phyloP scores from a whole-genome alignment of 2,329 filamentous ascomycete species.

The Lachnellula arida region DNA sequence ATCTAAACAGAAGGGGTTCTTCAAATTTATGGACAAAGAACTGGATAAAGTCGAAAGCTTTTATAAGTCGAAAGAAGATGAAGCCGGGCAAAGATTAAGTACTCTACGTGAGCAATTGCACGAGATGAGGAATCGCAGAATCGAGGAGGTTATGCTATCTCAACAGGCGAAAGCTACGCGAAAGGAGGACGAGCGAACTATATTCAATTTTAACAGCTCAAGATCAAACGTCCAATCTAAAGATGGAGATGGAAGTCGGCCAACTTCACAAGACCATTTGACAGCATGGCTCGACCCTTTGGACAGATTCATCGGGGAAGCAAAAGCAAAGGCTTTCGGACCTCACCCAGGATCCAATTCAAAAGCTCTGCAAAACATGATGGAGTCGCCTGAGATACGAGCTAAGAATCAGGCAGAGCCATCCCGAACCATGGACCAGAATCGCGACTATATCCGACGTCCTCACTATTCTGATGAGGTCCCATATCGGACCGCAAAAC shows the following conservation, averaged over 20 bases:
- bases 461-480: conserved; percentile 54
- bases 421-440: conserved; percentile 22
- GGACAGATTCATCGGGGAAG: conserved; percentile 20
- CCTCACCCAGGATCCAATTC: conserved; percentile 54
- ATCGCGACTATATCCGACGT: conserved; percentile 46
- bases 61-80: conserved; percentile 81
- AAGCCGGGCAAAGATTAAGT: conserved; percentile 68
- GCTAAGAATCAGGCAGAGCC: conserved; percentile 37
- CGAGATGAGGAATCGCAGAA: conserved; percentile 82
- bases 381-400: conserved; percentile 29
- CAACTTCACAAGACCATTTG: conserved; percentile 22
- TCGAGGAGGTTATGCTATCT: conserved; percentile 56
- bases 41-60: conserved; percentile 89
- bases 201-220: conserved; percentile 13
- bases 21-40: conserved; percentile 75
- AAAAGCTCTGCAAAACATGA: conserved; percentile 52
- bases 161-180: conserved; percentile 21
- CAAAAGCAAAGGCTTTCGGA: conserved; percentile 45
- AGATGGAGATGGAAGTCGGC: conserved; percentile 11
- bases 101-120: conserved; percentile 80
- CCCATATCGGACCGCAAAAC: conserved; percentile 80
- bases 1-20: conserved; percentile 77
- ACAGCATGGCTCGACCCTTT: conserved; percentile 49
- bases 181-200: conserved; percentile 17
- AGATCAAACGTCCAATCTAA: conserved; percentile 16